Base-by-base conservation (phyloP, 495 filamentous ascomycete genomes). In the Podospora pseudopauciseta region DNA sequence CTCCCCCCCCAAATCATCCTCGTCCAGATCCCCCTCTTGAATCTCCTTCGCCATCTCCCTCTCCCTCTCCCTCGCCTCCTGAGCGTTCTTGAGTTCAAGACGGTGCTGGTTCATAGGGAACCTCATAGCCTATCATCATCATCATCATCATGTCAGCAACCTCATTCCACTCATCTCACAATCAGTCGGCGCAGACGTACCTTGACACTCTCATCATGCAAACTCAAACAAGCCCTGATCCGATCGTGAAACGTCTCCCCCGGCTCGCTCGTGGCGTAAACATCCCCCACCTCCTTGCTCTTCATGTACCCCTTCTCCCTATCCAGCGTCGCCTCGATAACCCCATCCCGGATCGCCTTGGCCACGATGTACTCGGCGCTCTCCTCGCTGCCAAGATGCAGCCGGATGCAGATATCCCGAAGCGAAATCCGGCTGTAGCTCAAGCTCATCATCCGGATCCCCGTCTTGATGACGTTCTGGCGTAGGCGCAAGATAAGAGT, bases 81-180 rank as follows among this genome's bases (percentile, higher is more conserved):
- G 94, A 2, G 96, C 95, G 74, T 95, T 98, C 88, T 96, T 97
- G 63, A 98, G 83, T 80, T 98, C 95, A 32, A 97, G 84, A n/a
- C 95, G 86, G 81, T 98, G 94, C 81, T 97, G 93, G 81, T 99
- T 97, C 94, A 97, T 97, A 9, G 95, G 95, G 83, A 97, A 99
- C 18, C 96, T 86, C 95, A 99, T 99, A 26, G 95, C 94, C 92
- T 96, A 68, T 23, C 4, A 26, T 26, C 62, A 73, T 67, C 69
- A 60, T 32, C 1, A 54, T 61, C 16, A 65, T 44, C 28, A 49
- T 54, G 16, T 23, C 23, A 23, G 23, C 23, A 23, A 23, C 28
- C 49, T 67, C 59, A 70, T 23, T 26, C 26, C 27, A 4, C 30
- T 4, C 5, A 7, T 7, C 4, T 5, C 60, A 53, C 49, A 30